Evolutionary conservation across 2,329 filamentous ascomycete genomes (phyloP).

Genomic region (Mycosphaerella sp.): DNA sequence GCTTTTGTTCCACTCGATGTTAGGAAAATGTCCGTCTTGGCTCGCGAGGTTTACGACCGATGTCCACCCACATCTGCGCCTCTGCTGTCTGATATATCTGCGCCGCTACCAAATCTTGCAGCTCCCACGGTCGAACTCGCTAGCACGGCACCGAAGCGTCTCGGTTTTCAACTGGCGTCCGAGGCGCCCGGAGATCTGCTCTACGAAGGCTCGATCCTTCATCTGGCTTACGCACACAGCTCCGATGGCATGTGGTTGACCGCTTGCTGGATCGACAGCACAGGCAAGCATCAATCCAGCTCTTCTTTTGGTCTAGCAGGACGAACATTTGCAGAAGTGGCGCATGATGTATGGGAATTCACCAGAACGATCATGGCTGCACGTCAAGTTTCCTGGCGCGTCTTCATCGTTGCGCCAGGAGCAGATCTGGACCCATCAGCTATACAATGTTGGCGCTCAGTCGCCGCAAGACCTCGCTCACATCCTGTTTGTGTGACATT

Average conservation of each 20-base stretch:
- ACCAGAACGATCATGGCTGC: constrained; percentile 63
- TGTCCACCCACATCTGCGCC: constrained; percentile 46
- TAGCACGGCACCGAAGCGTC: constrained; percentile 59
- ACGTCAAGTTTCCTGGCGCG: constrained; percentile 67
- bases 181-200: constrained; percentile 66
- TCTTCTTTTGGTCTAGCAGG: constrained; percentile 63
- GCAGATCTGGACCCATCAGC: constrained; percentile 14
- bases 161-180: constrained; percentile 66
- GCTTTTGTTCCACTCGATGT: constrained; percentile 58
- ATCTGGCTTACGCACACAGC: constrained; percentile 71
- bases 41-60: constrained; percentile 71
- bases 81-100: constrained; percentile 25
- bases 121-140: constrained; percentile 69
- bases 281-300: constrained; percentile 64
- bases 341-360: constrained; percentile 69
- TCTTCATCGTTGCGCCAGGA: constrained; percentile 54
- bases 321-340: constrained; percentile 59
- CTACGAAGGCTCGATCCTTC: constrained; percentile 71
- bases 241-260: constrained; percentile 71
- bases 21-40: constrained; percentile 47
- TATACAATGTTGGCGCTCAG: constrained; percentile 24
- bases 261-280: constrained; percentile 73
- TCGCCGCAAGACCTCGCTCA: constrained; percentile 33
- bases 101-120: constrained; percentile 46
- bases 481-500: constrained; percentile 32